These are phyloP conservation scores for Coleophoma cylindrospora DNA, from an alignment of 2,329 filamentous ascomycete species.

Conservation along the genomic window DNA sequence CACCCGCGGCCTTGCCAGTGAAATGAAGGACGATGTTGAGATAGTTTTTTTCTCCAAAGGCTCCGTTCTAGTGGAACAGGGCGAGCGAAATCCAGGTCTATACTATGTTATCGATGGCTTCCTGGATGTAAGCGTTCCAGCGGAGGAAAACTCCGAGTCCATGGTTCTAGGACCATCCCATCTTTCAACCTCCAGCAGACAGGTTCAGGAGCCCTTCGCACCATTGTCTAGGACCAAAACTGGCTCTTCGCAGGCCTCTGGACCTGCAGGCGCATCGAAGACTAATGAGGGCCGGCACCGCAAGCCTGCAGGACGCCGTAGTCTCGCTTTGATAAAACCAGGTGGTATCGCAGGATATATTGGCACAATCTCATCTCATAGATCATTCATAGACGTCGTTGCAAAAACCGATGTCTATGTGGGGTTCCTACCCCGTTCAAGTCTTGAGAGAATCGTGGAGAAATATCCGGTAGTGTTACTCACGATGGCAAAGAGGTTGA, in stretches of 20 bases:
- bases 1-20: slow-evolving; percentile 63
- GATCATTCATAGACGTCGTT: slow-evolving; percentile 93
- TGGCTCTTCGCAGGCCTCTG: slow-evolving; percentile 28
- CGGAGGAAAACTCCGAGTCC: slow-evolving; percentile 36
- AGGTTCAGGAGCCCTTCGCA: slow-evolving; percentile 32
- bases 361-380: slow-evolving; percentile 87
- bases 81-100: slow-evolving; percentile 90
- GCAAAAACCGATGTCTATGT: slow-evolving; percentile 99
- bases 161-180: slow-evolving; percentile 22
- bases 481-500: slow-evolving; percentile 93
- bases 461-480: slow-evolving; percentile 86
- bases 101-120: slow-evolving; percentile 99
- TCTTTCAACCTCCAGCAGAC: slow-evolving; percentile 13
- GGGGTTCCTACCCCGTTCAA: slow-evolving; percentile 80
- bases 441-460: slow-evolving; percentile 88
- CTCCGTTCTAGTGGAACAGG: slow-evolving; percentile 91
- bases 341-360: slow-evolving; percentile 93
- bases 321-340: slow-evolving; percentile 87
- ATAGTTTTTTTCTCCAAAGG: slow-evolving; percentile 97
- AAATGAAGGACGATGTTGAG: slow-evolving; percentile 87
- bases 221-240: slow-evolving; percentile 39
- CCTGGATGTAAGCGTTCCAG: slow-evolving; percentile 83
- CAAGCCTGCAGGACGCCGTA: slow-evolving; percentile 53
- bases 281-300: slow-evolving; percentile 30
- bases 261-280: slow-evolving; percentile 16